Conservation (phyloP, 2,329 filamentous ascomycete species). For the Graphiopsis chlorocephala region DNA sequence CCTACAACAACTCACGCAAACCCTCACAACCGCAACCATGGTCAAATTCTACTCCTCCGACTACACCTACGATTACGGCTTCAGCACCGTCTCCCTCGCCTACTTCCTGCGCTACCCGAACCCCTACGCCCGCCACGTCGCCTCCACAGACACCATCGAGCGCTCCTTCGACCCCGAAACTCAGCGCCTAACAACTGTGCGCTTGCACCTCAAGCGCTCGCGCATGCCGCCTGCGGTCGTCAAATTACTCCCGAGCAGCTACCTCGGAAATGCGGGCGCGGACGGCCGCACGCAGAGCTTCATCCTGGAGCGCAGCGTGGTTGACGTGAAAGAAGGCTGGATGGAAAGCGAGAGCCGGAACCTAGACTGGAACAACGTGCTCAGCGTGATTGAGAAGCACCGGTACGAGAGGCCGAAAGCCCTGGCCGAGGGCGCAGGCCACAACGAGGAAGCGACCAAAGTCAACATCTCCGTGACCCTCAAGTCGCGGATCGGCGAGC, state of each 20-base stretch:
- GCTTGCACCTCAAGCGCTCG: slow-evolving; percentile 78
- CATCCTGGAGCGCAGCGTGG: slow-evolving; percentile 74
- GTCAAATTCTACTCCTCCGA: slow-evolving; percentile 55
- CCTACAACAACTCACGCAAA: background rate
- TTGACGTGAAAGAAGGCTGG: slow-evolving; percentile 77
- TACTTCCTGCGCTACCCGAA: slow-evolving; percentile 90
- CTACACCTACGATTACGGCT: slow-evolving; percentile 75
- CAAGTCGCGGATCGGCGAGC: slow-evolving; percentile 68
- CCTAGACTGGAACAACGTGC: slow-evolving; percentile 75
- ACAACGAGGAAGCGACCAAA: slow-evolving; percentile 52
- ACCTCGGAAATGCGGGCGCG: slow-evolving; percentile 57
- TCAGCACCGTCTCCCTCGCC: slow-evolving; percentile 80
- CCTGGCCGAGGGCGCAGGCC: slow-evolving; percentile 6
- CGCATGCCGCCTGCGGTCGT: slow-evolving; percentile 72
- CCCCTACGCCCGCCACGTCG: slow-evolving; percentile 76
- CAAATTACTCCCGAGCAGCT: slow-evolving; percentile 69
- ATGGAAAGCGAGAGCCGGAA: slow-evolving; percentile 81
- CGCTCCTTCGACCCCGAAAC: slow-evolving; percentile 70
- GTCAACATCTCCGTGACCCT: slow-evolving; percentile 74
- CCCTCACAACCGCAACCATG: slow-evolving; percentile 34
- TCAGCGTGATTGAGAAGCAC: slow-evolving; percentile 76
- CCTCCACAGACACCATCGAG: slow-evolving; percentile 79
- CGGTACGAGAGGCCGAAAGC: slow-evolving; percentile 57
- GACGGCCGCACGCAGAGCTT: slow-evolving; percentile 65
- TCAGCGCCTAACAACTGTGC: slow-evolving; percentile 72